Base-by-base conservation (phyloP, 106 monocot species). In the Posidonia australis region DNA sequence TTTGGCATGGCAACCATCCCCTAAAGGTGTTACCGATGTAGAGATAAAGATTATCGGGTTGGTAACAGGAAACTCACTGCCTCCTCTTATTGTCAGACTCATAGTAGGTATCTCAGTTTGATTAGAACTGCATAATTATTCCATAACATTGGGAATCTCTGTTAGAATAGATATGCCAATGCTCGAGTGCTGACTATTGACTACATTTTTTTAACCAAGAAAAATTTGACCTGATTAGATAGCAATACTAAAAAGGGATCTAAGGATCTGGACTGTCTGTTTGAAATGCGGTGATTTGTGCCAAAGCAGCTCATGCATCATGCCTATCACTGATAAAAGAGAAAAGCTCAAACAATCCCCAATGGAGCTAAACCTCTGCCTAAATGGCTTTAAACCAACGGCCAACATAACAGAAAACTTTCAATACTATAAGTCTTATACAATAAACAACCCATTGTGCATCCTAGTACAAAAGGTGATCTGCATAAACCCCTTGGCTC, bases 181-280 rank as follows among this genome's bases (percentile, higher is more conserved):
- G n/a, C 17, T 62, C 0, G 24, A 3, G 25, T 26, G 44, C n/a
- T 43, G 42, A 23, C 3, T n/a, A 17, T 62, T 0, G 17, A 42
- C 17, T 30, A 3, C 55, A 26, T 5, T 26, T 24, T 25, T 55
- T 23, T 44, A 17, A 55, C 30, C 12, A 24, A 16, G 14, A 12
- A 48, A 32, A 46, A 16, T 25, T 62, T 36, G 65, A 80, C 80
- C 80, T 80, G n/a, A 54, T 56, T 5, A 46, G 17, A 79, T 90
- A 96, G 60, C 96, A 96, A 75, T 82, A 84, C 54, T 96, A 87
- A 51, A 96, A 96, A 46, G 86, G 82, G 57, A 81, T 60, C 26
- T 52, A 62, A 10, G 76, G 6, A 68, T 74, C 76, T 23, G 68
- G 42, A 26, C 24, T 29, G 48, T 30, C n/a, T n/a, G n/a, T n/a